A percentile compares a stretch with the other conserved stretches of the same genome.
phyloP scores from a whole-genome alignment of 2,329 filamentous ascomycete genomes.

The Neonectria sp. region DNA sequence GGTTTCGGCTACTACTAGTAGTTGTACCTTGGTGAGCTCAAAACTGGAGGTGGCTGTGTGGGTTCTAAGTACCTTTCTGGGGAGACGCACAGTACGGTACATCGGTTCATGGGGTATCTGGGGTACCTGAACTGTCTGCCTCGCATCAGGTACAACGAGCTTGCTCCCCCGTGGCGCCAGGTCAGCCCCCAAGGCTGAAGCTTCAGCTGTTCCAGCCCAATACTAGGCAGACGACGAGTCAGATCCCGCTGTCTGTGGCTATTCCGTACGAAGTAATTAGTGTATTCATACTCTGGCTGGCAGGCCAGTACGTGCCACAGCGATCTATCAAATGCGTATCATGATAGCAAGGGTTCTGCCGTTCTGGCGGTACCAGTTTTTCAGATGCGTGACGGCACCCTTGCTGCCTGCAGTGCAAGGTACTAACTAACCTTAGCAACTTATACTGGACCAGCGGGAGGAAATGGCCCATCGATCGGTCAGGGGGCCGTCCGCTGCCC shows the following conservation, averaged over 20 bases:
- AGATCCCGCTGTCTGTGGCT: neutral
- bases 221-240: neutral
- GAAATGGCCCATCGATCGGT: slow-evolving; percentile 1
- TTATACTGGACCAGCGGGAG: slow-evolving; percentile 3
- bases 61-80: neutral
- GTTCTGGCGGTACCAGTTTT: neutral
- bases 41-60: slow-evolving; percentile 3
- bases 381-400: neutral
- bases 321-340: neutral
- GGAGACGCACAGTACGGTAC: neutral
- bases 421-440: too few relatives aligned
- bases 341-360: neutral
- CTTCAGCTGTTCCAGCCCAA: neutral
- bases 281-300: too few relatives aligned
- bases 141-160: neutral
- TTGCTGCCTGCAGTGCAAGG: neutral
- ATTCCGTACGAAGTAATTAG: too few relatives aligned
- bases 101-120: neutral
- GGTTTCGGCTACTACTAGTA: slow-evolving; percentile 12
- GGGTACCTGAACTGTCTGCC: neutral
- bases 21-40: neutral
- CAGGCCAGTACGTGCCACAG: neutral
- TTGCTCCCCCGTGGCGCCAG: neutral
- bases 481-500: neutral
- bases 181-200: slow-evolving; percentile 3